Evolutionary conservation across 805 yeast species (phyloP).

Genomic region (Metschnikowia corniflorae): DNA sequence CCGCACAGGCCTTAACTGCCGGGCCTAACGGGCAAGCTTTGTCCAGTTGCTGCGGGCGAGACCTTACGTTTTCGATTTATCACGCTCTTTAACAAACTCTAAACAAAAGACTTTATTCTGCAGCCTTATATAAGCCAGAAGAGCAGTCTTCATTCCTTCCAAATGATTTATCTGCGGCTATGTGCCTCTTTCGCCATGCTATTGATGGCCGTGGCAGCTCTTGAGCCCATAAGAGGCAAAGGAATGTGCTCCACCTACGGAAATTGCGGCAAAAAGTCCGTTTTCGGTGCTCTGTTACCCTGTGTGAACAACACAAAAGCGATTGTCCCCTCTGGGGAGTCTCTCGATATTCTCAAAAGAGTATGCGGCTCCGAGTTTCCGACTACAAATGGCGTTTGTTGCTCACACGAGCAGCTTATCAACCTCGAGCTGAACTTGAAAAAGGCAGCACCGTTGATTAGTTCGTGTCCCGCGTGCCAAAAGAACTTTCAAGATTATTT

Average conservation of each 20-base stretch:
- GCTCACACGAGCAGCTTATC: conserved; percentile 59
- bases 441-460: conserved; percentile 38
- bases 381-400: conserved; percentile 55
- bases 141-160: too few species aligned
- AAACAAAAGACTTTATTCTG: too few species aligned
- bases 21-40: too few species aligned
- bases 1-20: too few species aligned
- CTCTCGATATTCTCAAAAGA: conserved; percentile 44
- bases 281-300: conserved; percentile 79
- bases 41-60: too few species aligned
- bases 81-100: too few species aligned
- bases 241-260: conserved; percentile 58
- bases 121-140: too few species aligned
- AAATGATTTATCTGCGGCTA: too few species aligned
- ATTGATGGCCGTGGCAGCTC: too few species aligned
- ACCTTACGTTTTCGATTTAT: too few species aligned
- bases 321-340: conserved; percentile 41
- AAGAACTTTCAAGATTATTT: conserved; percentile 81
- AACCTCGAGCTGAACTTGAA: conserved; percentile 44
- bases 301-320: conserved; percentile 61
- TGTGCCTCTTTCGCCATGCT: too few species aligned
- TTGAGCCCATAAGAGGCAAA: conserved; percentile 13
- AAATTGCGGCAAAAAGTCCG: conserved; percentile 72
- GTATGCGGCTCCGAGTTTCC: conserved; percentile 76
- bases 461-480: conserved; percentile 82